Percentiles rank a stretch among this genome's conserved stretches.
Evolutionary conservation across 1,139 yeast species (phyloP).

Genomic region (Zygoascus meyerae): DNA sequence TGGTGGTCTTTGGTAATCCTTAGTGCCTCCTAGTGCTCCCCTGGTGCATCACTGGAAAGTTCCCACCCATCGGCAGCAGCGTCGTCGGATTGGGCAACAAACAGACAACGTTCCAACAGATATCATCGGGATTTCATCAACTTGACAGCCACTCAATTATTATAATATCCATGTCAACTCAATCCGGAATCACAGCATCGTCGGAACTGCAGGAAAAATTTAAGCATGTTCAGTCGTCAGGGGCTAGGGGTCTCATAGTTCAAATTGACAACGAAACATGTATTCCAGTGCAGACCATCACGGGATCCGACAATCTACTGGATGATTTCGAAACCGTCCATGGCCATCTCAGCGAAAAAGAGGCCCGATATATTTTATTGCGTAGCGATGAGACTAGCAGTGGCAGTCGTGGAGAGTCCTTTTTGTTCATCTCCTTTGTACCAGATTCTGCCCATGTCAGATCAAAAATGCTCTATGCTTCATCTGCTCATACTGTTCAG

Average conservation of each 20-base stretch:
- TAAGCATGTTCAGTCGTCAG: slow-evolving; percentile 21
- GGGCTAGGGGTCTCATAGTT: slow-evolving; percentile 27
- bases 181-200: slow-evolving; percentile 31
- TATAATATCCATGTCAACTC: slow-evolving; percentile 26
- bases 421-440: slow-evolving; percentile 69
- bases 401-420: slow-evolving; percentile 21
- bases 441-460: slow-evolving; percentile 84
- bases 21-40: no score
- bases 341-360: slow-evolving; percentile 39
- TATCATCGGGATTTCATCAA: background rate
- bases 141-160: no score
- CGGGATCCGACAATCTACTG: slow-evolving; percentile 30
- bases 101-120: background rate
- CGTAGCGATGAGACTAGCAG: slow-evolving; percentile 32
- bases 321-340: slow-evolving; percentile 39
- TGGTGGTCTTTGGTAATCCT: no score
- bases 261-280: slow-evolving; percentile 32
- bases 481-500: slow-evolving; percentile 71
- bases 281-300: slow-evolving; percentile 28
- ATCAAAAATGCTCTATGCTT: slow-evolving; percentile 89
- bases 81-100: no score
- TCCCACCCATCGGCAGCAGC: no score
- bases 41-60: no score
- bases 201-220: slow-evolving; percentile 22
- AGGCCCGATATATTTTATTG: slow-evolving; percentile 58